These are phyloP conservation scores for Huntiella abstrusa DNA, from an alignment of 2,329 filamentous ascomycete genomes.

Conservation along the genomic window DNA sequence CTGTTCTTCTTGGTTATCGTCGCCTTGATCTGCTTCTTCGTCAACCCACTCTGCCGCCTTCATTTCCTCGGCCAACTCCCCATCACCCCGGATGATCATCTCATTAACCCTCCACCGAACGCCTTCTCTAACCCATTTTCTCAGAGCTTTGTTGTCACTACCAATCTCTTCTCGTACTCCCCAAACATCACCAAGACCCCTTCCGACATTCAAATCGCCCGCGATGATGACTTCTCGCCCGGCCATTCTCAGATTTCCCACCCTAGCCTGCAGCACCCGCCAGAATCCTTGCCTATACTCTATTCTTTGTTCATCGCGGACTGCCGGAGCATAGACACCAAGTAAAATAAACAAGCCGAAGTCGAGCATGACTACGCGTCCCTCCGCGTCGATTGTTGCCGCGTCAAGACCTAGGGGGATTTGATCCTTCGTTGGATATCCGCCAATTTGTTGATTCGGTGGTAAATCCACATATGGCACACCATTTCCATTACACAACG, in stretches of 20 bases:
- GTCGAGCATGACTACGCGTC: slow-evolving; percentile 75
- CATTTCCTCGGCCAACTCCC: background rate
- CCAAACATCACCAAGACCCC: slow-evolving; percentile 55
- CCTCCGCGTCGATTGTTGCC: slow-evolving; percentile 52
- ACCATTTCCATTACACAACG: slow-evolving; percentile 47
- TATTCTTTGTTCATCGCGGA: slow-evolving; percentile 64
- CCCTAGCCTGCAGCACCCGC: slow-evolving; percentile 57
- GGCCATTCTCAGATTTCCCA: slow-evolving; percentile 62
- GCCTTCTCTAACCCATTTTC: slow-evolving; percentile 55
- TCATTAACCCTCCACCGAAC: slow-evolving; percentile 70
- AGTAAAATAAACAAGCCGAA: slow-evolving; percentile 90
- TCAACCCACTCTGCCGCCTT: slow-evolving; percentile 23
- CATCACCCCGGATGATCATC: slow-evolving; percentile 49
- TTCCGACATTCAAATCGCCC: slow-evolving; percentile 71
- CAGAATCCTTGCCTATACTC: slow-evolving; percentile 70
- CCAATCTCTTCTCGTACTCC: slow-evolving; percentile 51
- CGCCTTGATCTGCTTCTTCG: slow-evolving; percentile 48
- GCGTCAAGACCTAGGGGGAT: slow-evolving; percentile 32
- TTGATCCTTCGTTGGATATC: slow-evolving; percentile 59
- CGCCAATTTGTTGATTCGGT: slow-evolving; percentile 59
- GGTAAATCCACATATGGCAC: slow-evolving; percentile 59
- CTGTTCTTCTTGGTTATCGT: slow-evolving; percentile 25
- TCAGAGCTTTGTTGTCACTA: slow-evolving; percentile 47
- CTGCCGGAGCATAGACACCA: slow-evolving; percentile 82
- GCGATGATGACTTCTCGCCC: slow-evolving; percentile 75